Conservation (phyloP, 75 land plant genomes). For the Pinus tabuliformis region DNA sequence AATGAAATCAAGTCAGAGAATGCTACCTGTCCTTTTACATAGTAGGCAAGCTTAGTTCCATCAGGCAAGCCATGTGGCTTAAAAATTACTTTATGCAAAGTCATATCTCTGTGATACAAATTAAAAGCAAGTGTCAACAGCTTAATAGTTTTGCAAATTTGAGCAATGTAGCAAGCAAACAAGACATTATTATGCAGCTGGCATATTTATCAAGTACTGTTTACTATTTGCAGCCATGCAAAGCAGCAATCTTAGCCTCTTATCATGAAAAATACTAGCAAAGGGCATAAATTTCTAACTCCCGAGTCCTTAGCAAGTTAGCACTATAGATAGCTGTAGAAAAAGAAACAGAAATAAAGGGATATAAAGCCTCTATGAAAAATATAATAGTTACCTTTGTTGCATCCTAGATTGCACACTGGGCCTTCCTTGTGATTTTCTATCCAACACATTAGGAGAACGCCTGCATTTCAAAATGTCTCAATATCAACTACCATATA, state of each 20-base stretch:
- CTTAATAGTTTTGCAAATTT: not conserved
- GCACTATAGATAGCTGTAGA: not conserved
- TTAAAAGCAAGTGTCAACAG: not conserved
- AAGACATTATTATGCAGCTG: no score
- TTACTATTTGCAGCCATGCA: not conserved
- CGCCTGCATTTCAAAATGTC: slow-evolving; percentile 7
- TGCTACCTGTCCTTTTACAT: slow-evolving; percentile 75
- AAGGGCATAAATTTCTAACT: not conserved
- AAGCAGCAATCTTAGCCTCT: not conserved
- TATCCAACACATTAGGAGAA: slow-evolving; percentile 2
- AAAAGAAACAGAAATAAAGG: not conserved
- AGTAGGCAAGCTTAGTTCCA: slow-evolving; percentile 86
- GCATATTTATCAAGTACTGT: not conserved
- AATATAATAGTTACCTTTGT: not conserved
- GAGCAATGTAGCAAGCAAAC: not conserved
- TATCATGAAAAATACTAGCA: not conserved
- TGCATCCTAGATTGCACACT: not conserved
- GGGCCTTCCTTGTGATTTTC: not conserved
- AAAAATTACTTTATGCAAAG: slow-evolving; percentile 83
- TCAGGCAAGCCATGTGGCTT: slow-evolving; percentile 73
- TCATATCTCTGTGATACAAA: slow-evolving; percentile 46
- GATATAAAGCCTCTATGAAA: not conserved
- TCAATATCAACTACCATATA: not conserved
- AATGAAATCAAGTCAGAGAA: not conserved
- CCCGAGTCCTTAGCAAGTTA: no score